Evolutionary conservation across 805 yeast genomes (phyloP).

Genomic region (Saccharomycopsis babjevae): DNA sequence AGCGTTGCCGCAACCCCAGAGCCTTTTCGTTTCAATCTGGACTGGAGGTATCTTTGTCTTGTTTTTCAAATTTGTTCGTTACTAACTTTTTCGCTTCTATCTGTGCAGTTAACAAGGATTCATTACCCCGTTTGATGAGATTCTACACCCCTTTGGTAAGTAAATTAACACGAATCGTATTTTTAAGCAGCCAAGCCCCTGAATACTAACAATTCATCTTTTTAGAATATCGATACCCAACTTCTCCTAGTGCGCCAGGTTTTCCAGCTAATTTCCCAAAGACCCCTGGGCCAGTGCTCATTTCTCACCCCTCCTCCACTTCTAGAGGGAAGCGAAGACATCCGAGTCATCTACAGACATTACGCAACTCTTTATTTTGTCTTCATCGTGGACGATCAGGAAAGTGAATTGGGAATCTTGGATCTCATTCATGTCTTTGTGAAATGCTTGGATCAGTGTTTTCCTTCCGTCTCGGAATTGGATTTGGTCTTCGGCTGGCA

Average conservation of each 20-base stretch:
- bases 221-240: conserved; percentile 65
- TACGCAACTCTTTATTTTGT: conserved; percentile 96
- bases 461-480: conserved; percentile 87
- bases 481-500: conserved; percentile 99
- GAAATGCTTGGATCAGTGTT: conserved; percentile 86
- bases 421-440: conserved; percentile 96
- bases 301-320: conserved; percentile 85
- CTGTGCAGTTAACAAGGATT: conserved; percentile 67
- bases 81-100: conserved; percentile 8
- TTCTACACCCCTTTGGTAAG: conserved; percentile 75
- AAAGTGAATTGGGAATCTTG: conserved; percentile 84
- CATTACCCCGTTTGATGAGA: conserved; percentile 79
- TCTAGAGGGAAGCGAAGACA: conserved; percentile 51
- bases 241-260: conserved; percentile 73
- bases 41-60: no score
- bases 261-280: conserved; percentile 57
- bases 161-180: not conserved
- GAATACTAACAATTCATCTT: not conserved
- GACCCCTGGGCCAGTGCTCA: conserved; percentile 74
- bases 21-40: not conserved
- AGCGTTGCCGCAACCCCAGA: not conserved
- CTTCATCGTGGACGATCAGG: conserved; percentile 91
- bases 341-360: conserved; percentile 85
- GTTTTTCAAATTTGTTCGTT: not conserved
- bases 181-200: not conserved